Evolutionary conservation across 345 rosid species (phyloP).

Genomic region (Abelmoschus esculentus): DNA sequence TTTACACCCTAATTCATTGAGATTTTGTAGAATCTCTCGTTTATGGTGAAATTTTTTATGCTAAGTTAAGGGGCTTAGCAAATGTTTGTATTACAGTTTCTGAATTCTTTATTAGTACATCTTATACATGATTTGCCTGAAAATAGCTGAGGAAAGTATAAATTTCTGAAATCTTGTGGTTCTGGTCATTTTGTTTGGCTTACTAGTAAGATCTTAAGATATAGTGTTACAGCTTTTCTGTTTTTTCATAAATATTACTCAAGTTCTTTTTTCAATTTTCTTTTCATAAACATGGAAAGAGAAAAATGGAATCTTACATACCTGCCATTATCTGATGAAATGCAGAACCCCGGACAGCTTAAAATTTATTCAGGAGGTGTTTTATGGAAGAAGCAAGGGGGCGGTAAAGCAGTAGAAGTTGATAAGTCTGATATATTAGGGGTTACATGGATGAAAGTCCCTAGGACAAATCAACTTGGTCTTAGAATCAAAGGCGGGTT

Average conservation of each 20-base stretch:
- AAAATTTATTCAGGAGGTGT: constrained; percentile 71
- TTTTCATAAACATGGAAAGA: neutral
- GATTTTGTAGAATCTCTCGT: neutral
- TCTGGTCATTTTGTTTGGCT: neutral
- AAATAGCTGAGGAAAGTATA: neutral
- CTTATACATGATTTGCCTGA: neutral
- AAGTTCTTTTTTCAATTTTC: neutral
- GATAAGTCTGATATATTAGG: constrained; percentile 69
- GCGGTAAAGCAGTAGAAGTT: constrained; percentile 94
- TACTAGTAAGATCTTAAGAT: neutral
- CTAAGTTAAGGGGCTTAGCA: neutral
- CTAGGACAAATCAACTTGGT: constrained; percentile 75
- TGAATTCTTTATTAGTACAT: neutral
- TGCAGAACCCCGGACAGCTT: constrained; percentile 84
- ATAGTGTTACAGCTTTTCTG: neutral
- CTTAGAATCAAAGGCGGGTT: constrained; percentile 70
- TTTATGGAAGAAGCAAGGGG: constrained; percentile 94
- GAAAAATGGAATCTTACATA: neutral
- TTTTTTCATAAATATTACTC: neutral
- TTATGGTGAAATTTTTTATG: neutral
- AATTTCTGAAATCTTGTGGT: neutral
- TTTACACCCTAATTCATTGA: neutral
- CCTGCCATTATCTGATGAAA: neutral
- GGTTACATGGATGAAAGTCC: constrained; percentile 86
- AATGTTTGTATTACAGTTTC: neutral